These are phyloP conservation scores for Apocynum venetum DNA, from an alignment of 257 asterid genomes.

Conservation along the genomic window DNA sequence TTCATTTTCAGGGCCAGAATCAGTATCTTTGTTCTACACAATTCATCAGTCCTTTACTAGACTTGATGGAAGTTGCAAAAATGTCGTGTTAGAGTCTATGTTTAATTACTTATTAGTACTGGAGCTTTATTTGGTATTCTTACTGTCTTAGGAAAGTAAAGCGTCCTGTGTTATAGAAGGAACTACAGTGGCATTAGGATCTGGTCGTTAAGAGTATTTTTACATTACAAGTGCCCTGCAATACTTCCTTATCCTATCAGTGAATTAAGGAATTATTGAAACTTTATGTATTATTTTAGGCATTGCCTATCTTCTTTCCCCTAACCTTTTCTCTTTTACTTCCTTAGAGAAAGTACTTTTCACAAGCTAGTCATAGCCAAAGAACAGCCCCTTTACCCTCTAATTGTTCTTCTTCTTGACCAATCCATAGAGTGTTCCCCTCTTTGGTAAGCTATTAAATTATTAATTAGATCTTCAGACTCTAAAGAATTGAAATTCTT, in stretches of 20 bases:
- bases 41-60: not conserved
- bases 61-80: not conserved
- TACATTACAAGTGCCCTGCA: not conserved
- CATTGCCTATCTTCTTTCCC: not conserved
- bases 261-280: no score
- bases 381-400: not conserved
- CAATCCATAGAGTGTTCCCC: not conserved
- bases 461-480: no score
- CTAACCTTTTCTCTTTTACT: no score
- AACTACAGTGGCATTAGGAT: no score
- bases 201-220: not conserved
- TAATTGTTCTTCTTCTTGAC: not conserved
- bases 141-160: no score
- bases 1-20: not conserved
- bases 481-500: not conserved
- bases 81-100: no score
- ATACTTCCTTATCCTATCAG: no score
- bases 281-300: not conserved
- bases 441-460: no score
- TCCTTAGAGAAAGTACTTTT: not conserved
- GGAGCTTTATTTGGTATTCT: not conserved
- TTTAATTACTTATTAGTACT: not conserved
- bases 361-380: not conserved
- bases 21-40: not conserved
- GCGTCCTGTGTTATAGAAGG: not conserved